A percentile compares a stretch with the other conserved stretches of the same genome.
Conservation (phyloP, 768 basidiomycete species). For the Termitomyces sp. region DNA sequence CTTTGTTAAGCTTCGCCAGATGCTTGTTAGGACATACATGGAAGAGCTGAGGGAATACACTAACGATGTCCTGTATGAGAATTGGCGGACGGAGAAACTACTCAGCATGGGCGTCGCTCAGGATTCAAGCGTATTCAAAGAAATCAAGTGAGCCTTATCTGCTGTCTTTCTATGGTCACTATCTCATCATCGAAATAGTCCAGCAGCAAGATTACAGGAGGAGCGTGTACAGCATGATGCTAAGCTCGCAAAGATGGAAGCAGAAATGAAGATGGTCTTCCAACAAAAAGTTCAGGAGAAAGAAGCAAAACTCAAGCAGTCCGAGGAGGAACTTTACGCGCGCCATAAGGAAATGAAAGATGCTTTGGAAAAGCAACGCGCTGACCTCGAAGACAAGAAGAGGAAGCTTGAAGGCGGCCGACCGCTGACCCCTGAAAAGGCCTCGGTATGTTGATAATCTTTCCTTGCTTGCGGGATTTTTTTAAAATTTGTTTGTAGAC, state of each 20-base stretch:
- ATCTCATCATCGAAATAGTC: constrained; percentile 43
- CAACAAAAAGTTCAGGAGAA: constrained; percentile 99
- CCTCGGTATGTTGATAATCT: constrained; percentile 49
- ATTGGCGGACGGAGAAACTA: constrained; percentile 96
- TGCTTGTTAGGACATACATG: constrained; percentile 99
- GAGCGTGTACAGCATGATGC: constrained; percentile 95
- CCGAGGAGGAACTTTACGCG: constrained; percentile 97
- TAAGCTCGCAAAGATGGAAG: constrained; percentile 98
- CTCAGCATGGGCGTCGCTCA: constrained; percentile 97
- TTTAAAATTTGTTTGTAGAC: constrained; percentile 30
- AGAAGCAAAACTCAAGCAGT: constrained; percentile 97
- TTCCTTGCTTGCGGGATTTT: constrained; percentile 1
- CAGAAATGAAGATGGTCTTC: constrained; percentile 99
- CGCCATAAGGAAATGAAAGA: constrained; percentile 99
- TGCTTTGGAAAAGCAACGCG: constrained; percentile 91
- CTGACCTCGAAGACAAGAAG: constrained; percentile 98
- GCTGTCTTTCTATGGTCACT: background rate
- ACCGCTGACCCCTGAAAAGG: constrained; percentile 93
- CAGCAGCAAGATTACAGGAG: constrained; percentile 92
- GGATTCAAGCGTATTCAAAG: constrained; percentile 97
- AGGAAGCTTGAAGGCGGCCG: constrained; percentile 90
- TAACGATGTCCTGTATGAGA: constrained; percentile 93
- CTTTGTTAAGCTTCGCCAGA: constrained; percentile 98
- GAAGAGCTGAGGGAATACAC: constrained; percentile 98
- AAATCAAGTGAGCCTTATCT: constrained; percentile 79